Percentiles rank a stretch among this genome's conserved stretches.
phyloP scores from a whole-genome alignment of 768 basidiomycete genomes.

The Rubroboletus satanas region DNA sequence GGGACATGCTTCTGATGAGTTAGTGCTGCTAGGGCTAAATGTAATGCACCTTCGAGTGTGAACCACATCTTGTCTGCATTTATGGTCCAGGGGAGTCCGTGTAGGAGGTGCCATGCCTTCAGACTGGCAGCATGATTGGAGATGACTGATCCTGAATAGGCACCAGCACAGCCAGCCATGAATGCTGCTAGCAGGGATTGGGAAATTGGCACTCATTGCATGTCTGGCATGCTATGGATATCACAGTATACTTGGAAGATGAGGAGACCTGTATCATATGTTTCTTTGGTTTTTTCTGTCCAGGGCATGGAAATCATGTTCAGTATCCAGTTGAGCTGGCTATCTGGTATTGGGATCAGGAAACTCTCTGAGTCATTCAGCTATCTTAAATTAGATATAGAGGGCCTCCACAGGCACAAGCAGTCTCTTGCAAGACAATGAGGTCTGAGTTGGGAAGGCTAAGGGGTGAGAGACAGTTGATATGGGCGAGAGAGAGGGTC shows the following conservation, averaged over 20 bases:
- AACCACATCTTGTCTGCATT: too few relatives aligned
- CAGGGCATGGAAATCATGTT: background rate
- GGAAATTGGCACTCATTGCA: background rate
- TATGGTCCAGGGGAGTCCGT: background rate
- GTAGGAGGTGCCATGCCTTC: background rate
- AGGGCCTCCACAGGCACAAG: too few relatives aligned
- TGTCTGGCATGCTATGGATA: background rate
- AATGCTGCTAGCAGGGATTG: fast-evolving
- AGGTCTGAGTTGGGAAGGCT: too few relatives aligned
- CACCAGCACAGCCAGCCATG: background rate
- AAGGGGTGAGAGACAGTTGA: too few relatives aligned
- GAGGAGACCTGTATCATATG: background rate
- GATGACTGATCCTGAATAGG: background rate
- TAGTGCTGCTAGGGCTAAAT: too few relatives aligned
- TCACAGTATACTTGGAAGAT: background rate
- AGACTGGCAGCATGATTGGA: background rate
- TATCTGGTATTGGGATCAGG: fast-evolving
- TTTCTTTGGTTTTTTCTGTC: background rate
- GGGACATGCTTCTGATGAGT: too few relatives aligned
- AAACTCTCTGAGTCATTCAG: fast-evolving
- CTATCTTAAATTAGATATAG: too few relatives aligned
- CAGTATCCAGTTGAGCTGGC: background rate
- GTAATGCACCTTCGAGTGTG: too few relatives aligned
- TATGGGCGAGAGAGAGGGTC: too few relatives aligned
- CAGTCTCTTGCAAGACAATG: too few relatives aligned